phyloP scores from a whole-genome alignment of 495 filamentous ascomycete species.

The Penicillium bialowiezense region DNA sequence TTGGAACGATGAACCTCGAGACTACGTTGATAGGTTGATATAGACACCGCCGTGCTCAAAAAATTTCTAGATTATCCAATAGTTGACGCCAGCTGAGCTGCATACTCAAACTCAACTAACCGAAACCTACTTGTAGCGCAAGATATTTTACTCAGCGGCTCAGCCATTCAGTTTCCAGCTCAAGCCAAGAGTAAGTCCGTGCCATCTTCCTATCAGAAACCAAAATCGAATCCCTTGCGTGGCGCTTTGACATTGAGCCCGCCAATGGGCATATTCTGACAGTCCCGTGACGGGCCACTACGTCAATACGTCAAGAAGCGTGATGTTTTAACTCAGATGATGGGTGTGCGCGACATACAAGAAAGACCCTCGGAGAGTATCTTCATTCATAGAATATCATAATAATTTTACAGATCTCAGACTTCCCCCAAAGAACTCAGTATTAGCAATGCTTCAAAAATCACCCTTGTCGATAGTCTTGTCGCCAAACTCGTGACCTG shows the following conservation, averaged over 20 bases:
- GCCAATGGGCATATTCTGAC: neutral
- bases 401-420: neutral
- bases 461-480: neutral
- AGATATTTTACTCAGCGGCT: too few relatives aligned
- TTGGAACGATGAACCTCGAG: neutral
- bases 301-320: neutral
- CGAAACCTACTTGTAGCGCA: too few relatives aligned
- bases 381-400: neutral
- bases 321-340: neutral
- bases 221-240: neutral
- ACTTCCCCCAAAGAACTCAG: too few relatives aligned
- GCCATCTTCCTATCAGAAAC: too few relatives aligned
- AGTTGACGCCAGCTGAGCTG: too few relatives aligned
- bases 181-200: too few relatives aligned
- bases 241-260: neutral
- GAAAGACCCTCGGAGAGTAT: neutral
- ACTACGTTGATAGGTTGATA: neutral
- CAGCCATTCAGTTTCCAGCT: too few relatives aligned
- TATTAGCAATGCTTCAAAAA: too few relatives aligned
- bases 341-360: neutral
- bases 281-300: neutral
- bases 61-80: too few relatives aligned
- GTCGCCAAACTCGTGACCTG: neutral
- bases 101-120: too few relatives aligned
- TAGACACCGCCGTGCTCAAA: neutral